Conservation (phyloP, 2,329 filamentous ascomycete species). For the Penicillium sclerotigenum region DNA sequence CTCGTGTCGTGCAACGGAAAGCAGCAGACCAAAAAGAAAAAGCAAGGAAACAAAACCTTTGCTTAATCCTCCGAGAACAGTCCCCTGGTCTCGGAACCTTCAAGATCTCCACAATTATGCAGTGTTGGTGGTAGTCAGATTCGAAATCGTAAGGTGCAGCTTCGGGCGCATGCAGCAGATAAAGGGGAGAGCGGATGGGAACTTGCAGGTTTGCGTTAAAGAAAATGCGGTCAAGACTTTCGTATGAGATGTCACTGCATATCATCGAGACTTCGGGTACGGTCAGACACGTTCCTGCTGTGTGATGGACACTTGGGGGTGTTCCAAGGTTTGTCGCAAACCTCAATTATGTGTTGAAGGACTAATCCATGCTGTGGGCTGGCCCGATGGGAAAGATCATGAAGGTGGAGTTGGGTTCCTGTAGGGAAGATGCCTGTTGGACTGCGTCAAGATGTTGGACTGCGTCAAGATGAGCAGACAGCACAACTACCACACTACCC, state of each 20-base stretch:
- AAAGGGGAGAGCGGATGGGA: neutral
- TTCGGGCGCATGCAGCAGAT: neutral
- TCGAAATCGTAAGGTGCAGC: neutral
- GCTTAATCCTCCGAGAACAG: conserved; percentile 2
- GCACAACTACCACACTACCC: neutral
- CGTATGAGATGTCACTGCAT: neutral
- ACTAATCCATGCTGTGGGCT: neutral
- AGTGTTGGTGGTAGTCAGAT: neutral
- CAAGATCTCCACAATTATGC: neutral
- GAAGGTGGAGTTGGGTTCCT: neutral
- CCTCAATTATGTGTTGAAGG: neutral
- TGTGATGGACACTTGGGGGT: neutral
- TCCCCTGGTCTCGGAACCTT: neutral
- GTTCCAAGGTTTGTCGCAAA: neutral
- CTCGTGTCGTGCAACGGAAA: neutral
- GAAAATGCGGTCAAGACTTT: neutral
- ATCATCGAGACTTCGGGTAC: neutral
- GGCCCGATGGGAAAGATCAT: neutral
- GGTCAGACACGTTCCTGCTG: neutral
- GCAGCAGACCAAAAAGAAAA: neutral
- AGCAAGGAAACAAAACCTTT: neutral
- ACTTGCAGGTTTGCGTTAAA: neutral
- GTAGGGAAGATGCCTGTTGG: neutral
- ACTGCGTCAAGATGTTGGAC: neutral
- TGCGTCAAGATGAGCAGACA: neutral